Percentiles rank a stretch among this genome's conserved stretches.
phyloP scores from a whole-genome alignment of 345 rosid genomes.

The Populus euphratica region DNA sequence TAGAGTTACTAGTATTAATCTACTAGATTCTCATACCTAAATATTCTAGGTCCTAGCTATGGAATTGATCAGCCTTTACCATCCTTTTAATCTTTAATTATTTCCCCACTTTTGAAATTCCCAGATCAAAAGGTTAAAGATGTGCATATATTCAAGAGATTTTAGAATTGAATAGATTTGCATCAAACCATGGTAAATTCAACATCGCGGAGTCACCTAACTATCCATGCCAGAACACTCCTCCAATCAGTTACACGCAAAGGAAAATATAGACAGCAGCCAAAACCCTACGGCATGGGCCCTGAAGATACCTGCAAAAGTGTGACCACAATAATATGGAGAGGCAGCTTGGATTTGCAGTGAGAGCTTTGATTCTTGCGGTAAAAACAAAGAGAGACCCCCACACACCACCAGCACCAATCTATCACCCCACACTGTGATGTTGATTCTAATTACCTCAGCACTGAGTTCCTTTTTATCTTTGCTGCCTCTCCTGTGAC shows the following conservation, averaged over 20 bases:
- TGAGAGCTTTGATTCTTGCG: constrained; percentile 32
- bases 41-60: background rate
- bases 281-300: constrained; percentile 20
- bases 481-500: constrained; percentile 31
- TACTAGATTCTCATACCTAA: background rate
- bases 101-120: background rate
- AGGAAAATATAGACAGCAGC: background rate
- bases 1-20: background rate
- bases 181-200: background rate
- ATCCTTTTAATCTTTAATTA: background rate
- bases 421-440: constrained; percentile 7
- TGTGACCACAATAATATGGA: constrained; percentile 37
- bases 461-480: background rate
- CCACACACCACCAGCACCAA: background rate
- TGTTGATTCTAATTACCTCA: constrained; percentile 15
- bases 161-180: background rate
- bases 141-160: background rate
- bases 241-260: background rate
- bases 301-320: constrained; percentile 19
- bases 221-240: background rate
- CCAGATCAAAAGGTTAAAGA: background rate
- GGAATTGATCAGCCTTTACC: background rate
- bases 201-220: background rate
- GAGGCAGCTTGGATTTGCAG: constrained; percentile 25
- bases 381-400: constrained; percentile 17